Percentiles rank a stretch among this genome's conserved stretches.
Evolutionary conservation across 768 basidiomycete species (phyloP).

Genomic region (Suillus discolor): DNA sequence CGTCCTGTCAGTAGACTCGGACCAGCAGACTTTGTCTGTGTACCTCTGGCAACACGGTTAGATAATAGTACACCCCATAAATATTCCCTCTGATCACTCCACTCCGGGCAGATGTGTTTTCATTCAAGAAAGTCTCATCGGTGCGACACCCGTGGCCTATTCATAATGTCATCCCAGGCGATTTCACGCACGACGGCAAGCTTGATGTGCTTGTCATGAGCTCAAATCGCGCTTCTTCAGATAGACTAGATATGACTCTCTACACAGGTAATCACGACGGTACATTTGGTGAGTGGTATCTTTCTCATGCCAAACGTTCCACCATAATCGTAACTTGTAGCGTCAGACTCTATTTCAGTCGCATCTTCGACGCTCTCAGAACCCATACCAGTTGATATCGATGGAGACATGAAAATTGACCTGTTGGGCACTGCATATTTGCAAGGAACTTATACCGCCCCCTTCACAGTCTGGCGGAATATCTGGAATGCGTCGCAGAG

Average conservation of each 20-base stretch:
- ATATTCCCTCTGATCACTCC: conserved; percentile 8
- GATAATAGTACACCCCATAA: conserved; percentile 17
- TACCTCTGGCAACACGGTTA: conserved; percentile 84
- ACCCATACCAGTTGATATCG: conserved; percentile 83
- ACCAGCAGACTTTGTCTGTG: conserved; percentile 75
- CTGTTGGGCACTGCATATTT: conserved; percentile 68
- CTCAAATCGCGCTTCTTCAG: conserved; percentile 43
- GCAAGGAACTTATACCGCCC: conserved; percentile 34
- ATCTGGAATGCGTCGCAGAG: conserved; percentile 65
- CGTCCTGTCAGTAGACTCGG: conserved; percentile 70
- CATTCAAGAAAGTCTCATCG: conserved; percentile 50
- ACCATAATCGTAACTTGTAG: conserved; percentile 9
- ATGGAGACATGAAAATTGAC: conserved; percentile 90
- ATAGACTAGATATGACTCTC: conserved; percentile 64
- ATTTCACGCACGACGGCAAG: conserved; percentile 91
- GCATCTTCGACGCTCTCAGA: conserved; percentile 73
- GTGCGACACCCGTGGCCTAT: conserved; percentile 61
- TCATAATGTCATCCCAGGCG: conserved; percentile 87
- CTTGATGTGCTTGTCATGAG: conserved; percentile 92
- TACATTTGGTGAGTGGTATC: conserved; percentile 59
- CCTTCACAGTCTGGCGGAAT: conserved; percentile 79
- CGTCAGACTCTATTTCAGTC: conserved; percentile 46
- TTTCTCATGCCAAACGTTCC: neutral
- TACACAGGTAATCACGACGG: conserved; percentile 66
- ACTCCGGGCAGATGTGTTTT: conserved; percentile 53